Evolutionary conservation across 2,329 filamentous ascomycete genomes (phyloP), one percentile per base, ranked within the genome.

Genomic region (Macrophomina tecta): DNA sequence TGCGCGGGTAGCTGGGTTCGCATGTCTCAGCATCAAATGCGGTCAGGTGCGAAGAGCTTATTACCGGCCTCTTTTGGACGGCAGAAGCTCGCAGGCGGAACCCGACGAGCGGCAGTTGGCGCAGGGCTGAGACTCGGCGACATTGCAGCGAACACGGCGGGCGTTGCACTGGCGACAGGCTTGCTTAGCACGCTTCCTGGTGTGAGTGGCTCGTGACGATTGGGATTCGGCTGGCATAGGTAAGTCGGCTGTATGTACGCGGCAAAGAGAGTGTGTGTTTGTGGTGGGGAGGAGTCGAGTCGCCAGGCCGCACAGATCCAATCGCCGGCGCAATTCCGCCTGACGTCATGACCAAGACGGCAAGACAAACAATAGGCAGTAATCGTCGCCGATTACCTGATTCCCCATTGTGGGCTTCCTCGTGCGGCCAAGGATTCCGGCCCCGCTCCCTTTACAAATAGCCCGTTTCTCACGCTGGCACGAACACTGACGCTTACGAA

Each of bases 81-180:
- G 72, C 30, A 80, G 77, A 55, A 81, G 72, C 69, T 82, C 80
- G 69, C 81, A 83, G 9, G 74, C 66, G 2, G 77, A 72, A 58
- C 77, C 76, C 60, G 75, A 74, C 4, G 75, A 68, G 38, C 75
- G 70, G 65, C 81, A 83, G 65, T 82, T 82, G 45, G 74, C 72
- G 68, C 81, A 83, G 5, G 81, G 80, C n/a, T 76, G 80, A 65
- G 71, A 73, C 51, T 82, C 79, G 12, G 80, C 75, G n/a, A 82
- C 81, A 73, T 83, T 78, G 69, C 81, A 83, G 63, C 80, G 80
- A 42, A 83, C 80, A 40, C 81, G 76, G 38, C 80, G 78, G n/a
- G 78, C 72, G 67, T 83, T 82, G 68, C 81, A 83, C 30, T 78
- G 76, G 45, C 77, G 73, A 68, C 81, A 83, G 7, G 81, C 81